These are phyloP conservation scores for Trypanosoma caninum DNA, from an alignment of 208 protist species.

Conservation along the genomic window DNA sequence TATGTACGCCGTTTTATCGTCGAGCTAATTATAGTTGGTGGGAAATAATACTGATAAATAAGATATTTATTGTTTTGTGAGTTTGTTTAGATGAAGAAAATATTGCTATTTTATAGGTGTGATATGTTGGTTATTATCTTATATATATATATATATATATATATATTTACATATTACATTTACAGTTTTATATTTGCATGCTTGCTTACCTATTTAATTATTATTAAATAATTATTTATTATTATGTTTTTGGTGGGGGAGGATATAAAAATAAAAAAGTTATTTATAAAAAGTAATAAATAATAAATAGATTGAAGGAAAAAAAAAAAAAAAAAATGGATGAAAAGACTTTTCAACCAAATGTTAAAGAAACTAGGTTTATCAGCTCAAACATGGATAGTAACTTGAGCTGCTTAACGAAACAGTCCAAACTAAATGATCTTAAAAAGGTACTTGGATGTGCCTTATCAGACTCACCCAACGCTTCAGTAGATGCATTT, in stretches of 20 bases:
- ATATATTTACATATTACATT: conserved; percentile 10
- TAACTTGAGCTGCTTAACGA: not conserved
- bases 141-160: conserved; percentile 14
- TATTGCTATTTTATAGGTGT: not conserved
- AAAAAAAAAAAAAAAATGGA: not conserved
- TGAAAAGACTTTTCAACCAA: not conserved
- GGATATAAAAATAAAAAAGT: not conserved
- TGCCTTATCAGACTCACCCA: not conserved
- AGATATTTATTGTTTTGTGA: conserved; percentile 6
- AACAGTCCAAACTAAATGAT: conserved; percentile 6
- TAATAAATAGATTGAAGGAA: not conserved
- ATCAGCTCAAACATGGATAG: not conserved
- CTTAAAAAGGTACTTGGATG: conserved; percentile 7
- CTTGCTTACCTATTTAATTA: not conserved
- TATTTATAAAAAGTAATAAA: not conserved
- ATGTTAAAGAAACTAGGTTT: not conserved
- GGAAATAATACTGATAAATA: not conserved
- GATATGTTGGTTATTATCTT: not conserved
- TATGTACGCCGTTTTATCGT: conserved; percentile 47
- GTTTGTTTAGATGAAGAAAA: not conserved
- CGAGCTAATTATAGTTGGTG: conserved; percentile 20
- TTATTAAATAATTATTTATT: not conserved
- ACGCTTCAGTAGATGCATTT: conserved; percentile 40
- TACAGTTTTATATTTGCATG: not conserved
- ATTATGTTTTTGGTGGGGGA: not conserved